These are phyloP conservation scores for Fomitopsis schrenkii DNA, from an alignment of 1,284 basidiomycete genomes.

Conservation along the genomic window DNA sequence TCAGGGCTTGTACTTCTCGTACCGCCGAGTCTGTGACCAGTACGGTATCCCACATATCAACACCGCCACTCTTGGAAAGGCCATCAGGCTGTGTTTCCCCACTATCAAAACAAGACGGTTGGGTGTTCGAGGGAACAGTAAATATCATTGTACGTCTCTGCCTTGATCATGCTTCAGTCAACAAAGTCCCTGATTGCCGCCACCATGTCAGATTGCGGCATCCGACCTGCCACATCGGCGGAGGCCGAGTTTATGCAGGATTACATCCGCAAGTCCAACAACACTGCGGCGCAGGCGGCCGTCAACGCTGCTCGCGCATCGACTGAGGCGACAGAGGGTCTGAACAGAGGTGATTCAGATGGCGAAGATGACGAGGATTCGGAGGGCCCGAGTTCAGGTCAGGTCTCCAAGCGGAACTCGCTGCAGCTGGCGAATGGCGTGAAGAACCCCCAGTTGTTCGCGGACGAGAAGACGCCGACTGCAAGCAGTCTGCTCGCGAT, in stretches of 20 bases:
- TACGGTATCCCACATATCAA: slow-evolving; percentile 91
- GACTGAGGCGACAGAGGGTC: slow-evolving; percentile 54
- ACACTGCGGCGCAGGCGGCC: slow-evolving; percentile 69
- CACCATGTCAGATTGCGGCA: slow-evolving; percentile 71
- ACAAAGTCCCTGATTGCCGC: slow-evolving; percentile 27
- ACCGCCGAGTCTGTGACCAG: slow-evolving; percentile 85
- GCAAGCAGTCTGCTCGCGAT: slow-evolving; percentile 71
- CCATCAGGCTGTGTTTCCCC: slow-evolving; percentile 87
- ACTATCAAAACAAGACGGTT: slow-evolving; percentile 91
- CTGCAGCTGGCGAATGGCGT: slow-evolving; percentile 59
- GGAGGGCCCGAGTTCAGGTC: slow-evolving; percentile 58
- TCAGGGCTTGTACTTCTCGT: slow-evolving; percentile 88
- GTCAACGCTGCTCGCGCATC: slow-evolving; percentile 66
- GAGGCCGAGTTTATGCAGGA: slow-evolving; percentile 90
- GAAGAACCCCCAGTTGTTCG: slow-evolving; percentile 49
- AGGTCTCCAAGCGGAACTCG: slow-evolving; percentile 69
- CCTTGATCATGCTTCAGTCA: slow-evolving; percentile 24
- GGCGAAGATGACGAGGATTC: slow-evolving; percentile 84
- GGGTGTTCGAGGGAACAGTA: slow-evolving; percentile 88
- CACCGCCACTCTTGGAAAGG: slow-evolving; percentile 91
- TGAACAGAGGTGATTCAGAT: slow-evolving; percentile 57
- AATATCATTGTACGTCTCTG: slow-evolving; percentile 77
- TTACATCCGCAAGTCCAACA: slow-evolving; percentile 86
- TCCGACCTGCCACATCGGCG: slow-evolving; percentile 80
- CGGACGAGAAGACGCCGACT: slow-evolving; percentile 79